Evolutionary conservation across 225 moss, liverwort and hornwort genomes (phyloP).

Genomic region (Polytrichum formosum): DNA sequence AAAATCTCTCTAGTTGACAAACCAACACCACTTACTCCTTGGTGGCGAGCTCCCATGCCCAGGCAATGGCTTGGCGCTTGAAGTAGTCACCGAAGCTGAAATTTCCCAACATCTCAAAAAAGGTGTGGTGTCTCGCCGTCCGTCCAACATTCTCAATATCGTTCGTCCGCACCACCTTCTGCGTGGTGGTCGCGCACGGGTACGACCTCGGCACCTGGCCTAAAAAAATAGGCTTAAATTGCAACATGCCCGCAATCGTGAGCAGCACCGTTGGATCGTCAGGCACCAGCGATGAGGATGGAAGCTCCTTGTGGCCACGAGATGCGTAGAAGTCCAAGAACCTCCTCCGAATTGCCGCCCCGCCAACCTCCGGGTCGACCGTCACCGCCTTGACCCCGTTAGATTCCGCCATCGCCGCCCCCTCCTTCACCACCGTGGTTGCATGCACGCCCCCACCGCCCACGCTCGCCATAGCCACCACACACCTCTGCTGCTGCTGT

Average conservation of each 20-base stretch:
- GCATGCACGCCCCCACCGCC: not conserved
- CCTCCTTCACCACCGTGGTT: not conserved
- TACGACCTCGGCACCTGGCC: conserved; percentile 77
- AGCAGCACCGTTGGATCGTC: conserved; percentile 90
- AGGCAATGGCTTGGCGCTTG: conserved; percentile 76
- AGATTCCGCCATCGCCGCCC: not conserved
- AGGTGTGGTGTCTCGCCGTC: conserved; percentile 89
- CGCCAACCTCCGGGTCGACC: conserved; percentile 54
- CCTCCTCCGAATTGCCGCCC: conserved; percentile 76
- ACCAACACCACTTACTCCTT: conserved; percentile 56
- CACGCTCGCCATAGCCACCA: not conserved
- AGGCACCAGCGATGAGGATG: conserved; percentile 85
- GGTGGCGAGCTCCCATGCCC: conserved; percentile 88
- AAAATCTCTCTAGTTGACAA: not conserved
- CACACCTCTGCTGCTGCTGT: not conserved
- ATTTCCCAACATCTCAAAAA: conserved; percentile 96
- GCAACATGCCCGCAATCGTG: conserved; percentile 94
- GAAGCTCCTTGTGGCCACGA: conserved; percentile 70
- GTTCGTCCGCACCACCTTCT: conserved; percentile 83
- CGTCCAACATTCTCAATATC: conserved; percentile 96
- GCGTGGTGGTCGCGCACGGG: conserved; percentile 80
- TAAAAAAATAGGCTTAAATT: conserved; percentile 92
- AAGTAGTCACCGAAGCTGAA: conserved; percentile 99
- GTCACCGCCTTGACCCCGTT: conserved; percentile 5
- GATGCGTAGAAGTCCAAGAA: conserved; percentile 76